Evolutionary conservation across 2,329 filamentous ascomycete species (phyloP).

Genomic region (Amylocarpus encephaloides): DNA sequence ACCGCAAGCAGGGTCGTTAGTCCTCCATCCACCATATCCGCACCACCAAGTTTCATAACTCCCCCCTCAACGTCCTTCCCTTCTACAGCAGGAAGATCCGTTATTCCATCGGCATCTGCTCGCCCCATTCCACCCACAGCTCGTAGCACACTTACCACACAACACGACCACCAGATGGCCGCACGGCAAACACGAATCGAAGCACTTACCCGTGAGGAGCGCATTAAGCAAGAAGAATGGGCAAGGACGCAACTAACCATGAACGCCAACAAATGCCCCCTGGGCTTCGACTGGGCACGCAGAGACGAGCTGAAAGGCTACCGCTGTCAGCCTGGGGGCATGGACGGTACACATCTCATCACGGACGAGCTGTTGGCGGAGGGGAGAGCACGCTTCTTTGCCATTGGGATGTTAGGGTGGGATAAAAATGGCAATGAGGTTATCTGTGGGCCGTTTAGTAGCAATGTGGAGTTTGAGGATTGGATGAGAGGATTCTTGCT

Average conservation of each 20-base stretch:
- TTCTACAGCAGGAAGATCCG: too few relatives aligned
- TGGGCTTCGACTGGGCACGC: neutral
- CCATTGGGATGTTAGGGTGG: too few relatives aligned
- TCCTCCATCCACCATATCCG: too few relatives aligned
- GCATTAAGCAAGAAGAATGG: neutral
- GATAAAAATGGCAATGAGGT: too few relatives aligned
- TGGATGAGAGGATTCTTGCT: too few relatives aligned
- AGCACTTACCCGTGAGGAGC: neutral
- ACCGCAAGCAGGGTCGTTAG: too few relatives aligned
- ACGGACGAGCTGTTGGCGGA: neutral
- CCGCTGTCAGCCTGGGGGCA: neutral
- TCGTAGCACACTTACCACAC: neutral
- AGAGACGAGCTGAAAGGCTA: neutral
- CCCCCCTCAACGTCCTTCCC: too few relatives aligned
- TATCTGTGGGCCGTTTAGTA: too few relatives aligned
- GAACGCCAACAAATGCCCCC: neutral
- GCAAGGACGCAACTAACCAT: neutral
- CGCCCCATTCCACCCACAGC: too few relatives aligned
- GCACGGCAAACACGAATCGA: neutral
- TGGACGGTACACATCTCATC: neutral
- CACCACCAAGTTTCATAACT: too few relatives aligned
- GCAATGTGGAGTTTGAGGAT: too few relatives aligned
- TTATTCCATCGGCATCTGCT: too few relatives aligned
- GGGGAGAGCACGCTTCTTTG: neutral
- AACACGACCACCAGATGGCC: conserved; percentile 1